These are phyloP conservation scores for Grammothele lineata DNA, from an alignment of 768 basidiomycete species.

Conservation along the genomic window DNA sequence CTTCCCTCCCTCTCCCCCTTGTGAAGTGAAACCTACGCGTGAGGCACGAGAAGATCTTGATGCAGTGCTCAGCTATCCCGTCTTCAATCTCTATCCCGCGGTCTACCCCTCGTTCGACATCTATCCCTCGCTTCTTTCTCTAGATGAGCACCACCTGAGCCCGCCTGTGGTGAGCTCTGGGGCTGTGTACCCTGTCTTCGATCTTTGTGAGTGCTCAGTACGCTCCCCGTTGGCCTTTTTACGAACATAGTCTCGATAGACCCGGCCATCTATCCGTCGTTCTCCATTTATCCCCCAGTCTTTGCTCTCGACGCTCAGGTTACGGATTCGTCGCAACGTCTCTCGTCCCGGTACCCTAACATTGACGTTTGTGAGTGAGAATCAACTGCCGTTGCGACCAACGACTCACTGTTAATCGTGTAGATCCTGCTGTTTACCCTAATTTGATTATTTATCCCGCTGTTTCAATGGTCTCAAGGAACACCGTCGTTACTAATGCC, in stretches of 20 bases:
- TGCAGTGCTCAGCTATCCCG: constrained; percentile 9
- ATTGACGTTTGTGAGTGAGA: constrained; percentile 22
- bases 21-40: no score
- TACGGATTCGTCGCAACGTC: constrained; percentile 1
- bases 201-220: constrained; percentile 21
- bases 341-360: constrained; percentile 20
- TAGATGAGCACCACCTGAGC: constrained; percentile 4
- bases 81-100: constrained; percentile 31
- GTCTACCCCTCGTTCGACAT: constrained; percentile 37
- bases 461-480: not conserved
- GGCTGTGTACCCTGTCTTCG: constrained; percentile 31
- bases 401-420: not conserved
- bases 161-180: constrained; percentile 10
- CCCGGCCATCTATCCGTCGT: constrained; percentile 33
- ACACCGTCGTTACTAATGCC: not conserved
- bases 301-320: constrained; percentile 1
- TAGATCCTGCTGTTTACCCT: constrained; percentile 40
- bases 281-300: constrained; percentile 26
- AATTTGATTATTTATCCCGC: constrained; percentile 37
- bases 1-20: constrained; percentile 4
- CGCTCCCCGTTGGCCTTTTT: not conserved
- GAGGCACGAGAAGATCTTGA: constrained; percentile 1
- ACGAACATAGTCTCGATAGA: constrained; percentile 25
- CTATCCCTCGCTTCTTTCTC: constrained; percentile 25
- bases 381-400: not conserved